Evolutionary conservation across 164 flowering plant genomes (phyloP), one percentile per base, ranked within the genome.

Genomic region (Aristolochia contorta): DNA sequence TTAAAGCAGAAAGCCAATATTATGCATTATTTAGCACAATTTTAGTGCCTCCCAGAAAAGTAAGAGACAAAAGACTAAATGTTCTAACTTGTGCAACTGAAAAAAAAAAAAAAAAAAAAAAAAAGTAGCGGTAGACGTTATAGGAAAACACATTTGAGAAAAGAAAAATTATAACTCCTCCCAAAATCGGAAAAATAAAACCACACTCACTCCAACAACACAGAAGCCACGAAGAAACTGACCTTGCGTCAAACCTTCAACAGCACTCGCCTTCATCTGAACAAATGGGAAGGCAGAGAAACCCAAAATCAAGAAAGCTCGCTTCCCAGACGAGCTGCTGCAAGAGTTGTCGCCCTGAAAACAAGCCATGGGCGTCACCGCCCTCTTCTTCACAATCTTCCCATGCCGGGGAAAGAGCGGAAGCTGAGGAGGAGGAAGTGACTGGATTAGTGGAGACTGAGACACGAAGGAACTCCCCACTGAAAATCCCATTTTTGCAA

Each of bases 301-400:
- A 67, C 92, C 95, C 79, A 85, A 46, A 57, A 85, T 56, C 21
- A 87, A 52, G 71, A 87, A 37, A 25, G 73, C 75, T 64, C 85
- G 81, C 70, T 85, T 80, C 60, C 66, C 65, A 63, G 61, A 49
- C 66, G 27, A 69, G 57, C 41, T 64, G 63, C 71, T 73, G 27
- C 52, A 63, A 12, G 67, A 46, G 46, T 68, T 68, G 18, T 72
- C 74, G 2, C 24, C 76, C 49, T 54, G 52, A 61, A 68, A 13
- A 43, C 65, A 73, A 63, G 80, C 83, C 72, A 69, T 67, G 54
- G 69, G 50, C 7, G 61, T 43, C 27, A 63, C 69, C 51, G 51
- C 63, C 68, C 65, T 57, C 25, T 45, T 62, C 64, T 58, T 54
- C 16, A 52, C 69, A 75, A 71, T 77, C 65, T 64, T 72, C 19